These are phyloP conservation scores for Aspergillus affinis DNA, from an alignment of 495 filamentous ascomycete species.

Conservation along the genomic window DNA sequence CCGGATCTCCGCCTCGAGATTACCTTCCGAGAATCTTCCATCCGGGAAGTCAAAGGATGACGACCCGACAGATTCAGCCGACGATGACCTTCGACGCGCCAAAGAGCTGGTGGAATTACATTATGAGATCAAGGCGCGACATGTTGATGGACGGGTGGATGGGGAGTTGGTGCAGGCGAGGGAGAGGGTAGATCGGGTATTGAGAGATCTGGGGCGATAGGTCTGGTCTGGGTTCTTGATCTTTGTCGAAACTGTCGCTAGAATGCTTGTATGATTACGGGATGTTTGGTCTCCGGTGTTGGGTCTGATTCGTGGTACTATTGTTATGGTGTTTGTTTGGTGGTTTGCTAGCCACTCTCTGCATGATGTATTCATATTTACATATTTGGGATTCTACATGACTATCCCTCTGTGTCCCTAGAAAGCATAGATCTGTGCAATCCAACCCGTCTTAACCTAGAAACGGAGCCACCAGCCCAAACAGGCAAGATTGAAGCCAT, in stretches of 20 bases:
- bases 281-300: too few relatives aligned
- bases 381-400: too few relatives aligned
- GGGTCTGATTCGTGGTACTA: too few relatives aligned
- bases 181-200: slow-evolving; percentile 41
- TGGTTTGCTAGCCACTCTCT: neutral
- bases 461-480: slow-evolving; percentile 6
- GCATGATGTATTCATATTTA: neutral
- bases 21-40: neutral
- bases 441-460: too few relatives aligned
- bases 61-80: slow-evolving; percentile 20
- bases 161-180: slow-evolving; percentile 47
- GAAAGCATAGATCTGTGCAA: too few relatives aligned
- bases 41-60: neutral
- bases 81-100: slow-evolving; percentile 53
- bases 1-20: slow-evolving; percentile 1
- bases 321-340: neutral
- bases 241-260: neutral
- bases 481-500: slow-evolving; percentile 19
- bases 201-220: slow-evolving; percentile 28
- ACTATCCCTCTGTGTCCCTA: too few relatives aligned
- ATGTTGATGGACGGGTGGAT: slow-evolving; percentile 41
- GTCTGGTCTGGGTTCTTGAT: neutral
- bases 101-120: slow-evolving; percentile 60
- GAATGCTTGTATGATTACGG: neutral
- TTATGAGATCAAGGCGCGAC: slow-evolving; percentile 51